Conservation (phyloP, 768 basidiomycete genomes). For the Gyrodon lividus region DNA sequence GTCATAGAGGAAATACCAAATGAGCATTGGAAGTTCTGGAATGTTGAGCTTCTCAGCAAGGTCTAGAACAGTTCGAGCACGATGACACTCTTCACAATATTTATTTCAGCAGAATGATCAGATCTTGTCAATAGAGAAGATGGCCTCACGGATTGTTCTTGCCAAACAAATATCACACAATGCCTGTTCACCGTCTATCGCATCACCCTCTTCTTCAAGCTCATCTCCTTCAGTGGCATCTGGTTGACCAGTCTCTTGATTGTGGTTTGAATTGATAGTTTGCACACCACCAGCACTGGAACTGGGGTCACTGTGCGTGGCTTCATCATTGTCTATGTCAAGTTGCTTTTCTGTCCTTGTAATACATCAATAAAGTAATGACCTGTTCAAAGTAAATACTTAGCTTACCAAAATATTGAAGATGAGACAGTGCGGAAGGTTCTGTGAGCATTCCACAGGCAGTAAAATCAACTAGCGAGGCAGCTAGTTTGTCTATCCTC, state of each 20-base stretch:
- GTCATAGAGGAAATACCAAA: slow-evolving; percentile 4
- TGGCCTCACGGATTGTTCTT: not conserved
- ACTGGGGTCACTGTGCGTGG: too few relatives aligned
- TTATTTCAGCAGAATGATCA: not conserved
- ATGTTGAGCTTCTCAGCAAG: not conserved
- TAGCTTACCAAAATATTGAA: too few relatives aligned
- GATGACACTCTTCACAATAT: not conserved
- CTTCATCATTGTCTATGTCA: too few relatives aligned
- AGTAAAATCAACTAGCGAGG: slow-evolving; percentile 16
- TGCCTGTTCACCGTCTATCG: not conserved
- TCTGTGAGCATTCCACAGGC: slow-evolving; percentile 18
- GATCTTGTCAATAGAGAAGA: not conserved
- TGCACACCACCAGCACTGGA: too few relatives aligned
- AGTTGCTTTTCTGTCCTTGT: too few relatives aligned
- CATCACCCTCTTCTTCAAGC: not conserved
- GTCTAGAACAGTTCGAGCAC: not conserved
- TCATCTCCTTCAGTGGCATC: not conserved
- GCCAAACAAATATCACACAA: not conserved
- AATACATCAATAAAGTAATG: too few relatives aligned
- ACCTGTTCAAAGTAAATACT: too few relatives aligned
- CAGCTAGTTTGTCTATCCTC: slow-evolving; percentile 27
- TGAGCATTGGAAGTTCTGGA: not conserved
- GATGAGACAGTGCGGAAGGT: too few relatives aligned
- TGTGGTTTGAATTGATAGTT: too few relatives aligned
- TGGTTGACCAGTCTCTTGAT: too few relatives aligned